Base-by-base conservation (phyloP, 768 basidiomycete species). In the Fibroporia radiculosa region DNA sequence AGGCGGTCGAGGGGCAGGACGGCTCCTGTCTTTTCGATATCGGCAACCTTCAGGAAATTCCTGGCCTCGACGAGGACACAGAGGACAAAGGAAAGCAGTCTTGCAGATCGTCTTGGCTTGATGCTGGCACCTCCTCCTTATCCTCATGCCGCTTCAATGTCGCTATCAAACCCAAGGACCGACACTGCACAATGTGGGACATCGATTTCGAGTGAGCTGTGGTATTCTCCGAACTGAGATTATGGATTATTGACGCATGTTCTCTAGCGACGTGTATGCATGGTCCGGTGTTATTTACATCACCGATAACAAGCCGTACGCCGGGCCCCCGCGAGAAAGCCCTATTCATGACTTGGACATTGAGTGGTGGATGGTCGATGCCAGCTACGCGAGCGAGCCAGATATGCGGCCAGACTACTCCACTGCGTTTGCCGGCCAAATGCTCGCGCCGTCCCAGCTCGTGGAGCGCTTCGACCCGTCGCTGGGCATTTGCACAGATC, bases 181-280 rank as follows among this genome's bases (percentile, higher is more conserved):
- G 41, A 14, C 49, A 50, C 10, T 14, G 29, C 8, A 46, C 44
- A 2, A 33, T 54, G 20, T 54, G 52, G 52, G 52, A 54, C 43
- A 42, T 37, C 1, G 23, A 25, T 7, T 40, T 48, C 22, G 33
- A 35, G 49, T 54, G 29, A 14, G 52, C 14, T 6, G 12, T 25
- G 4, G 37, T n/a, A 12, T 4, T 39, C 20, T 14, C 6, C 1
- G 22, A 6, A 29, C 20, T 4, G 18, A 16, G n/a, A 1, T 18
- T 5, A 6, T 18, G 22, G n/a, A n/a, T 45, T 20, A 37, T 14
- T 27, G 3, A 10, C 26, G 12, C 2, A 1, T 16, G 8, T 7
- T 2, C 25, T 18, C 3, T 13, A 54, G 52, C 5, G 49, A 48
- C 47, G 34, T 37, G 0, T 50, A 45, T 44, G 47, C 49, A 12